Conservation (phyloP, 2,329 filamentous ascomycete genomes). For the Fusarium sp. region DNA sequence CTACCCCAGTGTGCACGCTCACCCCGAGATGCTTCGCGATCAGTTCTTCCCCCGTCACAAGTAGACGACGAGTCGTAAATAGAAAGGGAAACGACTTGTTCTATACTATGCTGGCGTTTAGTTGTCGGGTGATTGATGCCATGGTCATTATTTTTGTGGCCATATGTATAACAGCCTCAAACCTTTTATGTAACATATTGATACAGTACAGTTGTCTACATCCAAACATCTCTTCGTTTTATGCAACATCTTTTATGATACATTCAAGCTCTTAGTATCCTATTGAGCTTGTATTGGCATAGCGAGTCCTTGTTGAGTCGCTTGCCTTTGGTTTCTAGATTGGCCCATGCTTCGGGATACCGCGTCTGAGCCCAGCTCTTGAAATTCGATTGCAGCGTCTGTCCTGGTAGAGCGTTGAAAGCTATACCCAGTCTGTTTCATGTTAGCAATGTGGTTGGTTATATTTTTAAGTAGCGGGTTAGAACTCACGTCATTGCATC, state of each 20-base stretch:
- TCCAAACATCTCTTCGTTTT: conserved; percentile 38
- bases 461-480: neutral
- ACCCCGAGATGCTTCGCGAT: conserved; percentile 81
- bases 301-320: conserved; percentile 60
- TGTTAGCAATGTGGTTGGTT: conserved; percentile 27
- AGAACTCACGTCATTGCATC: conserved; percentile 77
- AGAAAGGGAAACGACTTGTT: conserved; percentile 11
- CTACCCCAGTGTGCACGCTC: conserved; percentile 90
- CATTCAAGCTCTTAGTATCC: conserved; percentile 63
- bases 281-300: conserved; percentile 63
- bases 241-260: conserved; percentile 47
- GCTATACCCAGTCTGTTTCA: conserved; percentile 76
- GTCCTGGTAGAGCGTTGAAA: conserved; percentile 79
- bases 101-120: conserved; percentile 21
- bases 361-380: conserved; percentile 79
- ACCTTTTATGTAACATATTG: conserved; percentile 52
- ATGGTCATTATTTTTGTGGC: conserved; percentile 47
- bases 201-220: conserved; percentile 53
- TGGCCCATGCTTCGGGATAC: conserved; percentile 77
- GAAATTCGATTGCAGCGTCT: conserved; percentile 75
- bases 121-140: conserved; percentile 41
- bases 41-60: conserved; percentile 50
- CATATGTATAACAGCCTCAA: conserved; percentile 55
- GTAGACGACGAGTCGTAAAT: conserved; percentile 19
- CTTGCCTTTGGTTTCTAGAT: conserved; percentile 69